These are phyloP conservation scores for Phytophthora colocasiae DNA, from an alignment of 352 stramenopile genomes.

Conservation along the genomic window DNA sequence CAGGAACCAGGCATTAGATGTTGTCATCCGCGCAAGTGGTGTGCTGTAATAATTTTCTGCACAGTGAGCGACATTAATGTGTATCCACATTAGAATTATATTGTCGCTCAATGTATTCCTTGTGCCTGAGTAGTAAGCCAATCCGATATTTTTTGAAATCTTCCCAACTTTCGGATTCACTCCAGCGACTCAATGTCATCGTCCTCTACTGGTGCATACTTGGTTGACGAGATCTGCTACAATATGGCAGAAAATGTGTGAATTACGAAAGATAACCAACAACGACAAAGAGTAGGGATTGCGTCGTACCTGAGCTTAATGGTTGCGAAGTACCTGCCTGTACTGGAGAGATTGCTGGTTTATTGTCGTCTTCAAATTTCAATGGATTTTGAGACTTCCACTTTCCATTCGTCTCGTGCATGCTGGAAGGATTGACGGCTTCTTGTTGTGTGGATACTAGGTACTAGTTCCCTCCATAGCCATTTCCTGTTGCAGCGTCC, in stretches of 20 bases:
- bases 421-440: conserved; percentile 26
- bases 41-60: too few species aligned
- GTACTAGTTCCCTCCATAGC: conserved; percentile 8
- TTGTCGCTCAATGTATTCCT: too few species aligned
- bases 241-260: neutral
- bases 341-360: conserved; percentile 17
- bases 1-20: too few species aligned
- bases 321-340: conserved; percentile 31
- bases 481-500: conserved; percentile 9
- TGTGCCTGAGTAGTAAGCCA: too few species aligned
- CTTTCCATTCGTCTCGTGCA: conserved; percentile 15
- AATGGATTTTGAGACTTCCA: neutral
- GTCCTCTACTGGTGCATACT: conserved; percentile 13
- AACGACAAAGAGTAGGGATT: neutral
- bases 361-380: conserved; percentile 5
- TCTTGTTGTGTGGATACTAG: conserved; percentile 15
- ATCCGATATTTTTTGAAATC: too few species aligned
- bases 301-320: conserved; percentile 14
- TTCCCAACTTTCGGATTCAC: conserved; percentile 6
- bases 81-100: too few species aligned
- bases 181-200: conserved; percentile 27
- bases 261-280: neutral
- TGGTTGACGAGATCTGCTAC: conserved; percentile 12
- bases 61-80: too few species aligned
- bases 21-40: too few species aligned